These are phyloP conservation scores for Iris macrosiphon DNA, from an alignment of 106 monocot genomes.

Conservation along the genomic window DNA sequence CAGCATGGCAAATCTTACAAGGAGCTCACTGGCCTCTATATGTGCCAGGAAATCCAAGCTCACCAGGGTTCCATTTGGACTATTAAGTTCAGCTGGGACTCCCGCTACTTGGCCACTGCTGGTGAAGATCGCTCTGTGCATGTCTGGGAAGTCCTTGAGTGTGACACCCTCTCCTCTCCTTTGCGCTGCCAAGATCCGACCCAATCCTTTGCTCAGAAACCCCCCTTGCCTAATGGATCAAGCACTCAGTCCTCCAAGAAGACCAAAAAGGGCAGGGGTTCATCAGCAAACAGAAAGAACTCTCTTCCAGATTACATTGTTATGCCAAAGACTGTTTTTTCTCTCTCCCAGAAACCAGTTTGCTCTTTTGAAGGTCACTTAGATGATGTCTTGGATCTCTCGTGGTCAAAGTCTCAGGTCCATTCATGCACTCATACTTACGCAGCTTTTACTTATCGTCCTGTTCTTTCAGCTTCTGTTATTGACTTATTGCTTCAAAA, in stretches of 20 bases:
- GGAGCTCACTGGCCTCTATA: slow-evolving; percentile 86
- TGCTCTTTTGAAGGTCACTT: slow-evolving; percentile 69
- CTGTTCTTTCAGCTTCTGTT: no score
- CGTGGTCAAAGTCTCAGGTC: slow-evolving; percentile 82
- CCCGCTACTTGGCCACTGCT: slow-evolving; percentile 63
- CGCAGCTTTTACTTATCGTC: no score
- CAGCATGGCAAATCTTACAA: slow-evolving; percentile 74
- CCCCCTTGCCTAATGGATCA: slow-evolving; percentile 1
- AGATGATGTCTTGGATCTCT: slow-evolving; percentile 74
- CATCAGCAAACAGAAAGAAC: slow-evolving; percentile 21
- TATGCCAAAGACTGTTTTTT: slow-evolving; percentile 71
- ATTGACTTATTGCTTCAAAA: no score
- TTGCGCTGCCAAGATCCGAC: slow-evolving; percentile 7
- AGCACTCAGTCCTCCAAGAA: slow-evolving; percentile 15
- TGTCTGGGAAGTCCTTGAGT: slow-evolving; percentile 64
- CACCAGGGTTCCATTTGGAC: slow-evolving; percentile 93
- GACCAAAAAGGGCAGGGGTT: slow-evolving; percentile 21
- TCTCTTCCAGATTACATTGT: slow-evolving; percentile 48
- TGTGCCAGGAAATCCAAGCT: slow-evolving; percentile 85
- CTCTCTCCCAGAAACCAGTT: slow-evolving; percentile 51
- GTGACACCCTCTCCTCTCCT: slow-evolving; percentile 23
- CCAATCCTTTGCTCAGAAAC: not conserved
- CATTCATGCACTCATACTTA: not conserved
- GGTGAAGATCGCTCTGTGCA: slow-evolving; percentile 70
- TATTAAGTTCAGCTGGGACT: slow-evolving; percentile 76